Conservation (phyloP, 2,329 filamentous ascomycete genomes). For the Colletotrichum sp. region DNA sequence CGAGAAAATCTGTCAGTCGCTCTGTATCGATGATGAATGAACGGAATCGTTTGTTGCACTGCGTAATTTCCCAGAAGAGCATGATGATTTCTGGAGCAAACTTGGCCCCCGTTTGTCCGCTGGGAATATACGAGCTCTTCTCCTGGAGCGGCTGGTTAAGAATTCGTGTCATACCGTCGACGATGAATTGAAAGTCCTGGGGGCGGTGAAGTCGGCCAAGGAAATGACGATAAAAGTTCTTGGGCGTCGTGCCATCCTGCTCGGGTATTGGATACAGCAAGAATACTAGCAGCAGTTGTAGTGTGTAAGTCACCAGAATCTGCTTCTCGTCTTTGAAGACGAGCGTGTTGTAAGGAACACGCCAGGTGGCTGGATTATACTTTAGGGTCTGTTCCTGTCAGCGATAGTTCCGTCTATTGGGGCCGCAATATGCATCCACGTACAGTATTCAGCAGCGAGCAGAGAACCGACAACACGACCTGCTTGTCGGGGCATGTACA, state of each 20-base stretch:
- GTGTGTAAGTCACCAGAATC: slow-evolving; percentile 86
- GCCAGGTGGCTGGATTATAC: slow-evolving; percentile 94
- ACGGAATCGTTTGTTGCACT: slow-evolving; percentile 97
- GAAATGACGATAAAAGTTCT: slow-evolving; percentile 95
- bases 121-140: slow-evolving; percentile 86
- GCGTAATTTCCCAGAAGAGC: slow-evolving; percentile 95
- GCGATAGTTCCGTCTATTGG: neutral
- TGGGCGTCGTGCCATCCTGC: slow-evolving; percentile 67
- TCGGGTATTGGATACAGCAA: slow-evolving; percentile 90
- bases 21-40: slow-evolving; percentile 98
- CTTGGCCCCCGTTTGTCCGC: slow-evolving; percentile 78
- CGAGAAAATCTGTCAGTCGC: slow-evolving; percentile 88
- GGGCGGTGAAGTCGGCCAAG: slow-evolving; percentile 88
- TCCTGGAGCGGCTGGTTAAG: slow-evolving; percentile 92
- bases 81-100: slow-evolving; percentile 97
- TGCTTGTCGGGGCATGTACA: slow-evolving; percentile 90
- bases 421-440: slow-evolving; percentile 33
- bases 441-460: slow-evolving; percentile 93
- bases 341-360: slow-evolving; percentile 90
- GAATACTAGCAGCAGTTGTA: slow-evolving; percentile 87
- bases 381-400: slow-evolving; percentile 74
- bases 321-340: slow-evolving; percentile 92
- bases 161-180: slow-evolving; percentile 91
- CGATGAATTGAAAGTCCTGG: slow-evolving; percentile 97
- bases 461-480: slow-evolving; percentile 85